Evolutionary conservation across 768 basidiomycete species (phyloP), one percentile per base, ranked within the genome.

Genomic region (button mushroom (Agaricus bisporus)): DNA sequence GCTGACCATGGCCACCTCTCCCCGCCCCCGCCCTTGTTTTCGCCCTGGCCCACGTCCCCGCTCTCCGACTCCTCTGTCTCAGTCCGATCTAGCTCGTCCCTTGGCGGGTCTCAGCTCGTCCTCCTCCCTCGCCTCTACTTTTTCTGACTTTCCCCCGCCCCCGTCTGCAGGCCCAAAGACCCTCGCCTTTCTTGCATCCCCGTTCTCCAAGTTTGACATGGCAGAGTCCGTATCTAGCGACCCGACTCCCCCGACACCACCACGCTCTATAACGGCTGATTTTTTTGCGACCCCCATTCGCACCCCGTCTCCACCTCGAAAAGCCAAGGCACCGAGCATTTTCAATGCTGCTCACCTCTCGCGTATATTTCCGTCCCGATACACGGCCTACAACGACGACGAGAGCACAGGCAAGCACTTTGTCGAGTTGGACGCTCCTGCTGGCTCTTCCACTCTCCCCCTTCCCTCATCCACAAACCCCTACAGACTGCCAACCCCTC

Each of bases 141-240:
- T 74, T 56, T 70, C 72, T 8, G 72, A 73, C n/a, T 56, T 65
- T 43, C 66, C 59, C 73, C 76, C 9, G 77, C 78, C 64, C 74
- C 78, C 64, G 67, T 73, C 36, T 71, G 8, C 18, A 3, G 42
- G 20, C 5, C 20, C 39, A 7, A 41, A 41, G 39, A 41, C 39
- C 42, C 18, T 9, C 12, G 42, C 73, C 46, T 67, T 76, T 5
- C 73, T 77, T 63, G 66, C 71, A 7, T 32, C 32, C 1, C 32
- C 32, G 11, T 32, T 32, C 11, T 32, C 32, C 14, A 71, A 71
- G 0, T 63, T 68, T 73, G 0, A 70, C 72, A 7, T 67, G 71
- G n/a, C n/a, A n/a, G n/a, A n/a, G n/a, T n/a, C n/a, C n/a, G n/a
- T n/a, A n/a, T 64, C 65, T 0, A 54, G 55, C 58, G 49, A 55